Evolutionary conservation across 1,284 basidiomycete genomes (phyloP), one percentile per base, ranked within the genome.

Genomic region (Coniferiporia weirii): DNA sequence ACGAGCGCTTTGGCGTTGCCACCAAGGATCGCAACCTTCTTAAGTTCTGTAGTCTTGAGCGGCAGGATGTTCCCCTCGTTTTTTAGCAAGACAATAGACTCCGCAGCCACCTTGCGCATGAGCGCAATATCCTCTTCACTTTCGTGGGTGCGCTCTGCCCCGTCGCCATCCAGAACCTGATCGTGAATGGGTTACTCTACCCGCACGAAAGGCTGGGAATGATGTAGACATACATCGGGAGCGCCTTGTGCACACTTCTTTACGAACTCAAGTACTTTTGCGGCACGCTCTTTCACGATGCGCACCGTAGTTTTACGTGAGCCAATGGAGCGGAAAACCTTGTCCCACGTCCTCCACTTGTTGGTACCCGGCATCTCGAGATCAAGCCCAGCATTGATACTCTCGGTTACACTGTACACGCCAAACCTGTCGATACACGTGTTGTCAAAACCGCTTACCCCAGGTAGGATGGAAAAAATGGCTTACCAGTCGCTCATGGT

Each of bases 401-500:
- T 76, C 44, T 79, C 76, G 61, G 83, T 81, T 34, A 88, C 76
- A 48, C 82, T 82, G 72, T 90, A 91, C 0, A 82, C 76, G 0
- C 90, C 89, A 59, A 83, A 84, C 83, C 82, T 82, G 27, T 27
- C 5, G 27, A 27, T 27, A 58, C 54, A 44, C n/a, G 19, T 35
- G n/a, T 17, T 19, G 15, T 38, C 17, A 13, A 9, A 4, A 6
- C 6, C 5, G 53, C 12, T 22, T 38, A 19, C 35, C 22, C 35
- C 34, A 9, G 15, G 9, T 27, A 19, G 7, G 32, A 9, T 27
- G 15, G 5, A 6, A 10, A 36, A 13, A 44, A 64, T 9, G 13
- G 15, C 71, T n/a, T 68, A 85, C 89, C 89, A 92, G 68, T 92
- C 90, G 63, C 85, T 89, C 86, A 92, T 89, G 62, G 87, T 72